Evolutionary conservation across 495 filamentous ascomycete species (phyloP), one percentile per base, ranked within the genome.

Genomic region (Terfezia boudieri): DNA sequence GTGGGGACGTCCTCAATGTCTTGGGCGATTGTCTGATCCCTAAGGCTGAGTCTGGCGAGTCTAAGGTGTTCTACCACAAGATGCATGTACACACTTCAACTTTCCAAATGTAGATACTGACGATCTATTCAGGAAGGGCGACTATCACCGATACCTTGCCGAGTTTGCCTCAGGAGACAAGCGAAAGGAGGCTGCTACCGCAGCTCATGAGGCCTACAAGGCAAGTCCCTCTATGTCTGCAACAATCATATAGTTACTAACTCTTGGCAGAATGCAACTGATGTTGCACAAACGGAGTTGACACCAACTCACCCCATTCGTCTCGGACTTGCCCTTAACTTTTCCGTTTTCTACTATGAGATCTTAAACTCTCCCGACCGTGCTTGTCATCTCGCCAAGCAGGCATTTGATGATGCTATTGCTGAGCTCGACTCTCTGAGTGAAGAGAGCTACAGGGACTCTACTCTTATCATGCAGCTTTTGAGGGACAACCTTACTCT

Each of bases 21-120:
- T 77, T 99, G 58, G 92, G 96, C 67, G 76, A 95, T 63, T 82
- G 81, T 60, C 77, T 99, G 65, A 99, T 99, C 66, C 89, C 92
- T 69, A 89, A 94, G 75, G 90, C 90, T 62, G 85, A 92, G 70
- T 84, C 87, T 59, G 90, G 90, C 71, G 90, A 99, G 78, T 94
- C 87, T 64, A 96, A 95, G 78, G 90, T 99, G 64, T 99, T 99
- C 71, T 99, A 99, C 75, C 93, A 95, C 83, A 99, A 99, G 82
- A 99, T 99, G 90, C 96, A 71, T 56, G 84, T 76, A 54, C 56
- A 56, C 55, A 61, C 54, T 22, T 50, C 14, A 32, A 10, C 53
- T 36, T 53, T 14, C 22, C 43, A 11, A 36, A 32, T 52, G 11
- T 54, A 26, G 57, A 51, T 59, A 53, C 57, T 63, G 48, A 53